Base-by-base conservation (phyloP, 139 green algal species). In the Picochlorum sp. region DNA sequence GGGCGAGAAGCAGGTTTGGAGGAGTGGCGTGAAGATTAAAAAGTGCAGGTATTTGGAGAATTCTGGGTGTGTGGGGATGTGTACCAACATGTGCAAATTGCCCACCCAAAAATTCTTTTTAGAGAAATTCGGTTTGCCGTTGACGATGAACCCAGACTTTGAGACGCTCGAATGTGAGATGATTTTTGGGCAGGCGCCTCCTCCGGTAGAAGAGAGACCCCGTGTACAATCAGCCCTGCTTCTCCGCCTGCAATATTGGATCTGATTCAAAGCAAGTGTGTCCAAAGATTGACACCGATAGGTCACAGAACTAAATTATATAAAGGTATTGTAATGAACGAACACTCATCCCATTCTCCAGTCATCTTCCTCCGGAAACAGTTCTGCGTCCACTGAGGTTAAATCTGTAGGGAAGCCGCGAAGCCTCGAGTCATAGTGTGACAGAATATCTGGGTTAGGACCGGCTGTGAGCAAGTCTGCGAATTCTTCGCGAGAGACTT, bases 401-500 rank as follows among this genome's bases (percentile, higher is more conserved):
- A 65, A 57, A 26, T 65, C 41, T 2, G 58, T 16, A 7, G 58
- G 20, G 13, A 59, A n/a, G 57, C 23, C 58, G 15, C 58, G 20
- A 6, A 74, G 57, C 28, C 77, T 51, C 1, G 77, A 50, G 51
- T 88, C 81, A 62, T 88, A 86, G 45, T 76, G 63, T 41, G 70
- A 64, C n/a, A 88, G 70, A 24, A 32, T 63, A 69, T 88, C 82
- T 26, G 72, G 74, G 57, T 77, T 65, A 14, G 69, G 41, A 11
- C 69, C 69, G 15, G 71, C 68, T 28, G 57, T 63, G 26, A 93
- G 73, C 54, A 93, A 69, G 24, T 81, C 62, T 28, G 73, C 63
- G 52, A 94, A 90, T 67, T 91, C 87, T 57, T 88, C 78, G 41
- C 74, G 74, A 30, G 70, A 85, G 58, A 96, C 83, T 47, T 79